Evolutionary conservation across 768 basidiomycete genomes (phyloP).

Genomic region (Pseudohyphozyma bogoriensis): DNA sequence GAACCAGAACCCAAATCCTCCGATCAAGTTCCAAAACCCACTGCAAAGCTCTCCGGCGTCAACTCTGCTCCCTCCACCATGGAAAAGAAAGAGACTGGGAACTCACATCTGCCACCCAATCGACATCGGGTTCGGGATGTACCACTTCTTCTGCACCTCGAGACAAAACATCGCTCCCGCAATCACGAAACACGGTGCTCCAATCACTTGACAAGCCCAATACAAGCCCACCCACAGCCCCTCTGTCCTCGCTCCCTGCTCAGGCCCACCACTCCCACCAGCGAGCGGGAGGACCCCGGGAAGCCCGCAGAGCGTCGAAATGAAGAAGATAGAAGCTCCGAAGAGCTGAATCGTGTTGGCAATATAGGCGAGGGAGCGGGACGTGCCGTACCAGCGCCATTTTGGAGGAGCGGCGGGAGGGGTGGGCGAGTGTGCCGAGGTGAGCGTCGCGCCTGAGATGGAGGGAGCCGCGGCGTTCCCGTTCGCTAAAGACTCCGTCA

Average conservation of each 20-base stretch:
- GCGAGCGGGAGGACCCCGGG: slow-evolving; percentile 21
- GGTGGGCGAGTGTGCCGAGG: too few species aligned
- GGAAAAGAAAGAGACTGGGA: neutral
- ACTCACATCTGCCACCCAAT: slow-evolving; percentile 23
- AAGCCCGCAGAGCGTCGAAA: slow-evolving; percentile 18
- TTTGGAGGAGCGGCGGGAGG: neutral
- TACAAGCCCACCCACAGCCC: slow-evolving; percentile 20
- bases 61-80: neutral
- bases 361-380: slow-evolving; percentile 13
- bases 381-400: slow-evolving; percentile 25
- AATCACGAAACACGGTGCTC: slow-evolving; percentile 24
- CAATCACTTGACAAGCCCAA: slow-evolving; percentile 22
- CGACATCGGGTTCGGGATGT: slow-evolving; percentile 2
- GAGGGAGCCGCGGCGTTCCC: neutral
- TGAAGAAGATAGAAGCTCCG: slow-evolving; percentile 21
- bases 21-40: slow-evolving; percentile 28
- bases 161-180: slow-evolving; percentile 15
- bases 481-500: slow-evolving; percentile 1
- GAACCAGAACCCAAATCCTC: slow-evolving; percentile 25
- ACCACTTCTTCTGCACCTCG: slow-evolving; percentile 27
- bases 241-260: slow-evolving; percentile 2
- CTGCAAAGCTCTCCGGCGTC: neutral
- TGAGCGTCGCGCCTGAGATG: neutral
- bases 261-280: neutral
- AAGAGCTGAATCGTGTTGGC: slow-evolving; percentile 28